Conservation (phyloP, 1,284 basidiomycete species). For the Takashimella tepidaria region DNA sequence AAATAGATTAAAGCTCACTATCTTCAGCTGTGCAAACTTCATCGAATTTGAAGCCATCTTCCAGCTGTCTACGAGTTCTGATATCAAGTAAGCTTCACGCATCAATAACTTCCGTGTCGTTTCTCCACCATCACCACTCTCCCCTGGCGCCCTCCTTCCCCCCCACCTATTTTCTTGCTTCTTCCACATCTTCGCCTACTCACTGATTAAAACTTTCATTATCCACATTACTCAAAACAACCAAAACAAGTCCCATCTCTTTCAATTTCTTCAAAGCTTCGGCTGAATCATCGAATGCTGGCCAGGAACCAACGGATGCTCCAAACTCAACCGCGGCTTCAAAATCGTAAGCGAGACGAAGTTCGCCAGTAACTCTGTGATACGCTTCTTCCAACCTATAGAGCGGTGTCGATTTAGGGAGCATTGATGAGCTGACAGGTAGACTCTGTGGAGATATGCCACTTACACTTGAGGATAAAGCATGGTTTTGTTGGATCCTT, state of each 20-base stretch:
- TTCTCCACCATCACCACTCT: too few relatives aligned
- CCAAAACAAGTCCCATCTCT: conserved; percentile 14
- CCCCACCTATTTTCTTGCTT: background rate
- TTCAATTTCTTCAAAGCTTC: conserved; percentile 16
- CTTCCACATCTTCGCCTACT: conserved; percentile 4
- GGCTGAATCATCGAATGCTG: conserved; percentile 23
- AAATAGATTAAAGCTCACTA: conserved; percentile 13
- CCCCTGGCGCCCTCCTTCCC: too few relatives aligned
- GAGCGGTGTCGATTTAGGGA: too few relatives aligned
- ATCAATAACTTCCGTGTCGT: too few relatives aligned
- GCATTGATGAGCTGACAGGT: background rate
- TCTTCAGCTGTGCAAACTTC: conserved; percentile 25
- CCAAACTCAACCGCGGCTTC: conserved; percentile 20
- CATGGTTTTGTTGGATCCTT: conserved; percentile 20
- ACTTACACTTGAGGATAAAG: conserved; percentile 27
- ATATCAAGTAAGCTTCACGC: background rate
- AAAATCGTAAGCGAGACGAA: conserved; percentile 6
- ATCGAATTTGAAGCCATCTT: conserved; percentile 18
- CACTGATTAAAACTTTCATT: conserved; percentile 20
- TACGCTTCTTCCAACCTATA: conserved; percentile 1
- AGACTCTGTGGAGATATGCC: background rate
- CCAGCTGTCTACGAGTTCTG: conserved; percentile 25
- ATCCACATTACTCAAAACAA: conserved; percentile 28
- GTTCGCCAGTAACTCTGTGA: background rate
- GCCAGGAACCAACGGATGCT: conserved; percentile 22